phyloP scores from a whole-genome alignment of 2,329 filamentous ascomycete genomes.

The Aspergillus sp. region DNA sequence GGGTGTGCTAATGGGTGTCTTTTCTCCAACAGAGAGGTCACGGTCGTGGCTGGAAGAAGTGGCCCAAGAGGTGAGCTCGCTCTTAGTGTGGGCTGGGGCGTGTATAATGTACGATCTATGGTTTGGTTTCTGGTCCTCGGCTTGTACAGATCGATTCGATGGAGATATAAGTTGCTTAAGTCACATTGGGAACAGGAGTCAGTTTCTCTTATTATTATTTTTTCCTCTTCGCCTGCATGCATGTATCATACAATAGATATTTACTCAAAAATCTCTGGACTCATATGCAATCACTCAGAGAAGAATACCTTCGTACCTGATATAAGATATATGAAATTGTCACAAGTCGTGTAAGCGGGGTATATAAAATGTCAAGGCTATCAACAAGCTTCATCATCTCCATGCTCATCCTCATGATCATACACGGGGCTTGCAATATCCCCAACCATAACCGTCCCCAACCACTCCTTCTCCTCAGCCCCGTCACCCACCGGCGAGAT shows the following conservation, averaged over 20 bases:
- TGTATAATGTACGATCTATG: slow-evolving; percentile 25
- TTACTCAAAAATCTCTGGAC: slow-evolving; percentile 8
- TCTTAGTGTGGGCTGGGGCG: slow-evolving; percentile 2
- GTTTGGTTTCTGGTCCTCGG: slow-evolving; percentile 16
- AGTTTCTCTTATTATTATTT: background rate
- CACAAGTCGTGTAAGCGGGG: background rate
- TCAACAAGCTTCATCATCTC: slow-evolving; percentile 10
- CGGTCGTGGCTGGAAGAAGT: slow-evolving; percentile 75
- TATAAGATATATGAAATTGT: background rate
- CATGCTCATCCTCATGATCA: slow-evolving; percentile 11
- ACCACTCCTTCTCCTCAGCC: slow-evolving; percentile 20
- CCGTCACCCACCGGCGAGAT: slow-evolving; percentile 46
- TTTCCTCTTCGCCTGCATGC: background rate
- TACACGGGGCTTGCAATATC: slow-evolving; percentile 43
- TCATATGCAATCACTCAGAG: slow-evolving; percentile 5
- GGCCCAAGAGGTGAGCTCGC: slow-evolving; percentile 58
- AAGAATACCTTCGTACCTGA: too few relatives aligned
- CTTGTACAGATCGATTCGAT: slow-evolving; percentile 11
- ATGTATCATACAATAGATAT: slow-evolving; percentile 29
- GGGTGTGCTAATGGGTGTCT: slow-evolving; percentile 39
- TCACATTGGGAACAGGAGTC: slow-evolving; percentile 24
- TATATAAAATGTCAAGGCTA: slow-evolving; percentile 2
- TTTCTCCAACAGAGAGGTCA: slow-evolving; percentile 63
- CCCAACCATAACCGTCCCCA: slow-evolving; percentile 44
- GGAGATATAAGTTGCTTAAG: slow-evolving; percentile 18